Evolutionary conservation across 2,329 filamentous ascomycete genomes (phyloP).

Genomic region (Fusarium cicatricum): DNA sequence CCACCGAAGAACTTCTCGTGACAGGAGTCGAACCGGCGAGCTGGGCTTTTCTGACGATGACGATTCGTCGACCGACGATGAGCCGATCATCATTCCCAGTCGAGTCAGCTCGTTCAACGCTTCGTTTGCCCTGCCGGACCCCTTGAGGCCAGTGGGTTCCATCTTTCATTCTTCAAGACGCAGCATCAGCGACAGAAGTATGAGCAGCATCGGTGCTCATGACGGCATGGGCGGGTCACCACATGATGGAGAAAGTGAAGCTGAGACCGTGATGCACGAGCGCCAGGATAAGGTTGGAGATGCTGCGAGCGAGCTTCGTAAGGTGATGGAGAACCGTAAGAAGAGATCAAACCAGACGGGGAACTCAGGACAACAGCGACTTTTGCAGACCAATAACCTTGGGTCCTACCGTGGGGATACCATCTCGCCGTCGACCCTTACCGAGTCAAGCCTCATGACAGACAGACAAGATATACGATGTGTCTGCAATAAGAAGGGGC

Average conservation of each 20-base stretch:
- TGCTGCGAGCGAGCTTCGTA: conserved; percentile 67
- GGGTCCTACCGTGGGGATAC: conserved; percentile 49
- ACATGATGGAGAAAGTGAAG: conserved; percentile 63
- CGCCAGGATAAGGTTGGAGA: conserved; percentile 57
- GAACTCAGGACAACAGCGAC: conserved; percentile 46
- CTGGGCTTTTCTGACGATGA: conserved; percentile 61
- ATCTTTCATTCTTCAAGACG: conserved; percentile 58
- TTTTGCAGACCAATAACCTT: conserved; percentile 44
- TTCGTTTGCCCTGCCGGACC: conserved; percentile 66
- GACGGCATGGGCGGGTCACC: conserved; percentile 48
- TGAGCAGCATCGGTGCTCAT: conserved; percentile 49
- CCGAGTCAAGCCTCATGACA: conserved; percentile 55
- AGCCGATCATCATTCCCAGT: conserved; percentile 71
- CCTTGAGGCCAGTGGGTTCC: conserved; percentile 58
- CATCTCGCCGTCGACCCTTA: conserved; percentile 61
- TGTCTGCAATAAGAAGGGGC: conserved; percentile 59
- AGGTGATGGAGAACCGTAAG: conserved; percentile 62
- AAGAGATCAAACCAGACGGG: conserved; percentile 49
- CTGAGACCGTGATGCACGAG: conserved; percentile 65
- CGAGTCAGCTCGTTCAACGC: conserved; percentile 60
- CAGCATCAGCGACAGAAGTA: conserved; percentile 60
- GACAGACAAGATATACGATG: conserved; percentile 61
- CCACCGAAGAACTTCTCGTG: conserved; percentile 43
- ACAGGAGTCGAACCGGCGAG: conserved; percentile 43
- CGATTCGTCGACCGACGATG: conserved; percentile 68